Evolutionary conservation across 2,329 filamentous ascomycete genomes (phyloP).

Genomic region (Didymella exigua): DNA sequence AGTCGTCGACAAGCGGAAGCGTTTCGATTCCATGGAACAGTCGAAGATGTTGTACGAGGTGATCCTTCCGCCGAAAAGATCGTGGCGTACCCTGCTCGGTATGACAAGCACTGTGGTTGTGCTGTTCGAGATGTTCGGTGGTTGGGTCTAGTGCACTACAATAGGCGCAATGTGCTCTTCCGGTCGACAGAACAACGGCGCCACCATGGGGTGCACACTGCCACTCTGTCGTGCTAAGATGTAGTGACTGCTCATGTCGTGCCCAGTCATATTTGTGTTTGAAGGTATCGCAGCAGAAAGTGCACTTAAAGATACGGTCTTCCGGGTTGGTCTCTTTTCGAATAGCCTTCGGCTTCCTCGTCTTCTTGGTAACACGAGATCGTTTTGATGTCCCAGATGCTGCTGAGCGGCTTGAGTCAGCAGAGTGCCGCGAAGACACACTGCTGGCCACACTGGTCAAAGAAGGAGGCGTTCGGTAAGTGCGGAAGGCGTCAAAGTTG

Average conservation of each 20-base stretch:
- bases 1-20: conserved; percentile 42
- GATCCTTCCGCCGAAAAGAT: conserved; percentile 41
- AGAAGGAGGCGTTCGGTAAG: conserved; percentile 52
- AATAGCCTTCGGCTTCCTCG: conserved; percentile 4
- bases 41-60: conserved; percentile 34
- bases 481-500: conserved; percentile 33
- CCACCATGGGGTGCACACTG: conserved; percentile 24
- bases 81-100: conserved; percentile 24
- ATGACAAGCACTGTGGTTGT: conserved; percentile 31
- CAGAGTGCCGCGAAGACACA: conserved; percentile 55
- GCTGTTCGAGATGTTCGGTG: conserved; percentile 21
- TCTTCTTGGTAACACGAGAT: conserved; percentile 31
- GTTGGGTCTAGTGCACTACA: conserved; percentile 14
- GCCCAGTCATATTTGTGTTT: conserved; percentile 40
- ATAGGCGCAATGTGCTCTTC: conserved; percentile 47
- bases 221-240: conserved; percentile 36
- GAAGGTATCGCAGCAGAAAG: conserved; percentile 40
- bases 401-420: conserved; percentile 56
- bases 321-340: conserved; percentile 8
- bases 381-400: conserved; percentile 64
- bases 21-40: conserved; percentile 32
- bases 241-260: conserved; percentile 38
- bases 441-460: conserved; percentile 49
- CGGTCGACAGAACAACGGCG: conserved; percentile 55
- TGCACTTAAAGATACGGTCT: conserved; percentile 32